Evolutionary conservation across 2,329 filamentous ascomycete genomes (phyloP).

Genomic region (Tolypocladium ovalisporum): DNA sequence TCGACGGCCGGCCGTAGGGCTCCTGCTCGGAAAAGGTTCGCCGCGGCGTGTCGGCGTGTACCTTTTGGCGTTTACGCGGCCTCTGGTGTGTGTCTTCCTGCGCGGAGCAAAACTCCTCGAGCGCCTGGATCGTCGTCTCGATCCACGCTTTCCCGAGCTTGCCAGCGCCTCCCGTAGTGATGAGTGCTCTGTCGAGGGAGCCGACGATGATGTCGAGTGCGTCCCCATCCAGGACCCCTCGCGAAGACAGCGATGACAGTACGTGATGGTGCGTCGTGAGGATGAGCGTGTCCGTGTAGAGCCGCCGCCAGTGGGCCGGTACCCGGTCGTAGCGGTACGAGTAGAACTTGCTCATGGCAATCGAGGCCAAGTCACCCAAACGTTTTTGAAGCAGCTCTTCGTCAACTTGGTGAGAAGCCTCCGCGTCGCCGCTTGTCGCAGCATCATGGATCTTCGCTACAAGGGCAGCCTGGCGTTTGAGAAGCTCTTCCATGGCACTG

Average conservation of each 20-base stretch:
- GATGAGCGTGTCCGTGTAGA: constrained; percentile 63
- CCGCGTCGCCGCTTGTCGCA: not conserved
- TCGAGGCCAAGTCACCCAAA: constrained; percentile 43
- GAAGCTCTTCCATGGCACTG: constrained; percentile 14
- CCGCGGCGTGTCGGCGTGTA: not conserved
- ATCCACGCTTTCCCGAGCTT: constrained; percentile 39
- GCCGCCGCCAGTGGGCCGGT: constrained; percentile 54
- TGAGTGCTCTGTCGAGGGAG: constrained; percentile 63
- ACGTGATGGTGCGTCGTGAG: constrained; percentile 41
- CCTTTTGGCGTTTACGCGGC: constrained; percentile 11
- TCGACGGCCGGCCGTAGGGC: constrained; percentile 14
- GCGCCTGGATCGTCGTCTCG: constrained; percentile 35
- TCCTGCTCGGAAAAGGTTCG: constrained; percentile 15
- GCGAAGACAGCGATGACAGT: constrained; percentile 7
- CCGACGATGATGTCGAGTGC: constrained; percentile 47
- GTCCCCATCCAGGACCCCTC: constrained; percentile 5
- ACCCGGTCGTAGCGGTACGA: constrained; percentile 57
- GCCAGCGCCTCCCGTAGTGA: constrained; percentile 58
- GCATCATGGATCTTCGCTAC: constrained; percentile 13
- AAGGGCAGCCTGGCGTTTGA: constrained; percentile 16
- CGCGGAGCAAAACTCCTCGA: constrained; percentile 19
- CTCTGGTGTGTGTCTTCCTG: constrained; percentile 4
- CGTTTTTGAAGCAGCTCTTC: constrained; percentile 25
- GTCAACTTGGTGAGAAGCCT: not conserved
- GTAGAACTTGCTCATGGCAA: constrained; percentile 58